Conservation (phyloP, 2,329 filamentous ascomycete species). For the Calonectria hawksworthii region DNA sequence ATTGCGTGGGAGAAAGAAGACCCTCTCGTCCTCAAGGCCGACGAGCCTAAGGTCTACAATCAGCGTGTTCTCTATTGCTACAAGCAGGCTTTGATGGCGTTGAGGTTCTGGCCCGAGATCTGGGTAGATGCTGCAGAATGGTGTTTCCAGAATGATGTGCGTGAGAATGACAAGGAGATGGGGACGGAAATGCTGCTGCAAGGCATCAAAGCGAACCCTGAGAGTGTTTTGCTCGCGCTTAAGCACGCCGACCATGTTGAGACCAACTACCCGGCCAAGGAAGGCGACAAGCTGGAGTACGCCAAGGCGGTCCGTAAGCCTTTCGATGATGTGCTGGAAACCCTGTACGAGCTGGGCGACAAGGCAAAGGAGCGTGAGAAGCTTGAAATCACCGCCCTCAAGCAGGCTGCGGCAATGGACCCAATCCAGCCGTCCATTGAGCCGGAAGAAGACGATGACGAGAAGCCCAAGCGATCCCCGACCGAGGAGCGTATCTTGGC, state of each 20-base stretch:
- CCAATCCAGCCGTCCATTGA: slow-evolving; percentile 56
- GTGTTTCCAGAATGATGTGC: slow-evolving; percentile 83
- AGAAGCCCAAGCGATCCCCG: slow-evolving; percentile 62
- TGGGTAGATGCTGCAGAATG: slow-evolving; percentile 97
- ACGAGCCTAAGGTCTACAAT: slow-evolving; percentile 82
- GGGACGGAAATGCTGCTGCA: slow-evolving; percentile 85
- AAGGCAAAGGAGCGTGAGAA: slow-evolving; percentile 77
- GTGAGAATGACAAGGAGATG: slow-evolving; percentile 69
- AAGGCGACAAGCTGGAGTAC: slow-evolving; percentile 83
- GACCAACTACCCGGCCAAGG: slow-evolving; percentile 80
- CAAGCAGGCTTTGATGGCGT: slow-evolving; percentile 91
- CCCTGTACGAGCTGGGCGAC: slow-evolving; percentile 88
- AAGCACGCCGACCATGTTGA: slow-evolving; percentile 92
- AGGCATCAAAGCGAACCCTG: slow-evolving; percentile 90
- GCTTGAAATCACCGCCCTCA: slow-evolving; percentile 68
- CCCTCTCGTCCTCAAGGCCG: slow-evolving; percentile 85
- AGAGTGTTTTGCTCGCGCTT: slow-evolving; percentile 91
- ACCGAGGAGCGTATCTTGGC: slow-evolving; percentile 75
- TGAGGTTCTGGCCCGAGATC: slow-evolving; percentile 95
- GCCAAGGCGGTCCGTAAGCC: slow-evolving; percentile 85
- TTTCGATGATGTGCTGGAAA: slow-evolving; percentile 85
- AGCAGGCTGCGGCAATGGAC: slow-evolving; percentile 63
- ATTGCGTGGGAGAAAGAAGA: slow-evolving; percentile 96
- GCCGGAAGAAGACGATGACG: slow-evolving; percentile 61
- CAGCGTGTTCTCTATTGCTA: slow-evolving; percentile 90